Conservation (phyloP, 148 eudicot species). For the Amaranthus palmeri region DNA sequence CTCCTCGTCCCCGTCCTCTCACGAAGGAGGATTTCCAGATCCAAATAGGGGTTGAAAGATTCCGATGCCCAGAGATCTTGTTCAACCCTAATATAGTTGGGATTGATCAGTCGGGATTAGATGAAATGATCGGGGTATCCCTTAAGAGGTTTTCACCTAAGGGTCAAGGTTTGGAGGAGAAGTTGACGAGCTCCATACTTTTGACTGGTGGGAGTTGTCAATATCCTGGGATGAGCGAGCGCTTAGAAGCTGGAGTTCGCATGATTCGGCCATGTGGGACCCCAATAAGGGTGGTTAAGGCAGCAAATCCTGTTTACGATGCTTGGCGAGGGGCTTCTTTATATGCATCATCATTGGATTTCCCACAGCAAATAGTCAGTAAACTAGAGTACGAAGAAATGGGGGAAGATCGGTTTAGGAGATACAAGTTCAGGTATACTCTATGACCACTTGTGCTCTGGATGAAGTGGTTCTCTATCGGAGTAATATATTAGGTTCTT, state of each 20-base stretch:
- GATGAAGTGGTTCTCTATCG: background rate
- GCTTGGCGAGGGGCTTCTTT: conserved; percentile 96
- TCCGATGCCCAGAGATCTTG: conserved; percentile 87
- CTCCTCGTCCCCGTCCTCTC: conserved; percentile 63
- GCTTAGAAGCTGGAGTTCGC: conserved; percentile 80
- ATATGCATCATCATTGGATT: conserved; percentile 61
- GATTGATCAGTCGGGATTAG: conserved; percentile 85
- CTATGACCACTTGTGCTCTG: conserved; percentile 17
- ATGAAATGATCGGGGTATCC: conserved; percentile 83
- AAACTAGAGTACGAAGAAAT: conserved; percentile 81
- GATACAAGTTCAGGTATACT: conserved; percentile 63
- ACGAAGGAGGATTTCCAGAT: conserved; percentile 94
- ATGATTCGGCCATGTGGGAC: conserved; percentile 87
- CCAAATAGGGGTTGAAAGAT: conserved; percentile 80
- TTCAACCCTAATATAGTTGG: conserved; percentile 80
- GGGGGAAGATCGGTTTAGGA: conserved; percentile 87
- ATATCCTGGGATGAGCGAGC: conserved; percentile 74
- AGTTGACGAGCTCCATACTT: conserved; percentile 68
- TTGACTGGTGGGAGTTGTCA: conserved; percentile 82
- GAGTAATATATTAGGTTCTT: background rate
- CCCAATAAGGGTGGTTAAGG: conserved; percentile 53
- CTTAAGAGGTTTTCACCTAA: conserved; percentile 53
- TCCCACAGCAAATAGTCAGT: conserved; percentile 54
- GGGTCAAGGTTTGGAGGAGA: conserved; percentile 48
- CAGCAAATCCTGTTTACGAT: conserved; percentile 68